Evolutionary conservation across 1,284 basidiomycete genomes (phyloP), one percentile per base, ranked within the genome.

Genomic region (Sporisorium exsertum): DNA sequence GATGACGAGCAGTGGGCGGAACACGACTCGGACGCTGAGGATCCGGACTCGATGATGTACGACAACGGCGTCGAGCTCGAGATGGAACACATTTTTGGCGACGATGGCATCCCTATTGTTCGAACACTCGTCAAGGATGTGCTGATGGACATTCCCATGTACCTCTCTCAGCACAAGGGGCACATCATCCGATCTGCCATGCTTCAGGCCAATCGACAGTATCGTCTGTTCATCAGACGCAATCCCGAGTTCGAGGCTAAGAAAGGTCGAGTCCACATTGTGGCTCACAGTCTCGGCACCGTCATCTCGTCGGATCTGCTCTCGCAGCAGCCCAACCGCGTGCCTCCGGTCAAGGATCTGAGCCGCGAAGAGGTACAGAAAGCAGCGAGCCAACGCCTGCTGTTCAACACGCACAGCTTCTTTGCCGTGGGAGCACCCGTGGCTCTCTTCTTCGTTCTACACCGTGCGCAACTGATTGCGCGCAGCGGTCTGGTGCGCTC

Each of bases 361-460:
- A 49, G 43, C 27, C 46, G 2, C 12, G n/a, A 62, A 20, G 52
- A 71, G 45, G 45, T 72, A 32, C 73, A 54, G 15, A 46, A 65
- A 32, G 68, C 40, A 16, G 49, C 29, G 22, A 42, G 51, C 16
- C 42, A 64, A 32, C 78, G 77, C n/a, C 56, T 83, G 35, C 65
- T 81, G 37, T 83, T 83, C 86, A 87, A 88, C 61, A 87, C 87
- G 5, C 87, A 87, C 64, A 87, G 86, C 67, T 84, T 89, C 20
- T 89, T 88, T 80, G 84, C 88, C 9, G 85, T 87, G 16, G 89
- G 89, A 6, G 88, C 88, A 58, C 89, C 89, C 0, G 82, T 89
- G 1, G 87, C 88, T 0, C 84, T 90, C 29, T 89, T 89, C 78
- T 83, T 89, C 13, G 88, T 88, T 67, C 81, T 90, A 7, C 87